Evolutionary conservation across 2,329 filamentous ascomycete genomes (phyloP).

Genomic region (Fusarium phyllophilum): DNA sequence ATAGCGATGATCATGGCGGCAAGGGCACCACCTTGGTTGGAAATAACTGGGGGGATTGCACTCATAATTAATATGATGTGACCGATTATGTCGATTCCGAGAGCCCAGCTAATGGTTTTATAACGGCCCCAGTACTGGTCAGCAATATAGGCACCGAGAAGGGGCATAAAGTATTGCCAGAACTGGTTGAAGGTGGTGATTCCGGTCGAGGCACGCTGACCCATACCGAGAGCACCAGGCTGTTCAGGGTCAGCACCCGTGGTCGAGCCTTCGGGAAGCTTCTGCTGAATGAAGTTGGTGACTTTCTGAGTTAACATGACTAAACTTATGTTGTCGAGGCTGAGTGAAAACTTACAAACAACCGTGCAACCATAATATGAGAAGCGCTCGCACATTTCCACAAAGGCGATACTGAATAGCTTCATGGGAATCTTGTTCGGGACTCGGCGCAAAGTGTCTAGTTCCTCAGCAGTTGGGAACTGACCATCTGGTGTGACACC

Average conservation of each 20-base stretch:
- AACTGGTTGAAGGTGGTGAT: slow-evolving; percentile 63
- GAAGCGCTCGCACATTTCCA: slow-evolving; percentile 78
- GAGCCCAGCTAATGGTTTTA: slow-evolving; percentile 72
- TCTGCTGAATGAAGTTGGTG: slow-evolving; percentile 72
- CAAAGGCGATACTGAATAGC: slow-evolving; percentile 71
- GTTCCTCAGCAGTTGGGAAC: slow-evolving; percentile 51
- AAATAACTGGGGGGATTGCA: slow-evolving; percentile 71
- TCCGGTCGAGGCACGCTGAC: slow-evolving; percentile 62
- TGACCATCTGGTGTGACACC: slow-evolving; percentile 10
- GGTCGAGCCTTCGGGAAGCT: slow-evolving; percentile 63
- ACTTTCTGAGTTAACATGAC: slow-evolving; percentile 42
- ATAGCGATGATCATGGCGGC: slow-evolving; percentile 72
- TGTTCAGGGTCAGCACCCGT: slow-evolving; percentile 61
- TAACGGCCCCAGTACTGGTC: slow-evolving; percentile 74
- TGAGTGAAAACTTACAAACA: slow-evolving; percentile 63
- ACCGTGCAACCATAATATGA: slow-evolving; percentile 76
- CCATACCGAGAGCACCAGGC: slow-evolving; percentile 66
- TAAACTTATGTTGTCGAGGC: background rate
- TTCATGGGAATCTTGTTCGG: slow-evolving; percentile 67
- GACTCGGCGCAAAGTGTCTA: slow-evolving; percentile 63
- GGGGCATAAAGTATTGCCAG: slow-evolving; percentile 69
- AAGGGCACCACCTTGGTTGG: slow-evolving; percentile 64
- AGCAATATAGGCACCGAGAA: slow-evolving; percentile 62
- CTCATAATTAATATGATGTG: slow-evolving; percentile 74
- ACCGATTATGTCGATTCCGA: slow-evolving; percentile 70